Base-by-base conservation (phyloP, 768 basidiomycete species). In the Austroboletus eburneus region DNA sequence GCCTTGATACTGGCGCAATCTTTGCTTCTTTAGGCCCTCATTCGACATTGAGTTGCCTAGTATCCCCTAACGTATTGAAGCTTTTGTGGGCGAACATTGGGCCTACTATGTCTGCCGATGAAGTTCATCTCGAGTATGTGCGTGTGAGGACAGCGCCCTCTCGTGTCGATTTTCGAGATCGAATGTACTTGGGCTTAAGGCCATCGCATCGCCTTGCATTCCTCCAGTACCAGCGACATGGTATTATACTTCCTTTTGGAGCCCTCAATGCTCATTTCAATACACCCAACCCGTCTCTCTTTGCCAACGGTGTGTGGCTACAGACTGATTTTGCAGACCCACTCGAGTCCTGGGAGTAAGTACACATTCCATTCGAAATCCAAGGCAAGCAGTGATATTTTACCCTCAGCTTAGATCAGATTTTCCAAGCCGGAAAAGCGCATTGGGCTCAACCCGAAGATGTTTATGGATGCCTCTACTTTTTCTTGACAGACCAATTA, bases 381-480 rank as follows among this genome's bases (percentile, higher is more conserved):
- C 29, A 17, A 29, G 17, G 24, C 7, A 41, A 48, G 36, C 12
- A 30, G 4, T 55, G 16, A 58, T 22, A 24, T 3, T 9, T 21
- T 10, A 23, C 44, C 43, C 29, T 32, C 46, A 76, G 75, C 52
- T 41, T 73, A n/a, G 59, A 71, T 21, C 52, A 65, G n/a, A 68
- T 78, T 17, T 58, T 70, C 27, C 47, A 56, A 14, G 62, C 69
- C 0, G 76, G 76, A n/a, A 50, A 46, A 32, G 66, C 61, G 1
- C 62, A 71, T 20, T 73, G 75, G 2, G 67, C 69, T 7, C 62
- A 58, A 6, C 47, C 57, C 0, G 75, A 71, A 42, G 77, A 78
- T 54, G 64, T 76, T 25, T 75, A 71, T 45, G 77, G 77, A 4
- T 78, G 75, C 41, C 69, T 78, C 25, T 76, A 75, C 55, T 76